Percentiles rank a stretch among this genome's conserved stretches.
phyloP scores from a whole-genome alignment of 805 yeast genomes.

The Yamadazyma ubonensis region DNA sequence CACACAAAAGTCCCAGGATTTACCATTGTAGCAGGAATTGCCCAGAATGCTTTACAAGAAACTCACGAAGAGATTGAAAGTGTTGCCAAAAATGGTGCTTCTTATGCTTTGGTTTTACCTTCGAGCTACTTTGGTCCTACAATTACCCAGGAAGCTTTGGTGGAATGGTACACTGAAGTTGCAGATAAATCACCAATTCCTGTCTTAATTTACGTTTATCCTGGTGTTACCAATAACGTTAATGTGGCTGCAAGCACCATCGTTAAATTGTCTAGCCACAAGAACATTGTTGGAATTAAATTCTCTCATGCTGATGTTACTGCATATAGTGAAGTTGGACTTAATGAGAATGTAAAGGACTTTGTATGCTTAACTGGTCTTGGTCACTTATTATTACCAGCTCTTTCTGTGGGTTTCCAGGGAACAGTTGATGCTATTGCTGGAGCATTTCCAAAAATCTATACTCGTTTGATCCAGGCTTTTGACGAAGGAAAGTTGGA shows the following conservation, averaged over 20 bases:
- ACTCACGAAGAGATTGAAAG: constrained; percentile 40
- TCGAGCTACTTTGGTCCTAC: constrained; percentile 50
- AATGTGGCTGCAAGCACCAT: constrained; percentile 38
- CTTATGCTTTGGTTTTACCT: constrained; percentile 41
- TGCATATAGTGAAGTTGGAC: constrained; percentile 45
- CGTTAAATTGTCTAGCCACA: constrained; percentile 41
- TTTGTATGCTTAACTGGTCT: constrained; percentile 50
- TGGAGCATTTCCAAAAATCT: constrained; percentile 52
- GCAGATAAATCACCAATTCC: constrained; percentile 46
- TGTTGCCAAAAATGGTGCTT: constrained; percentile 38
- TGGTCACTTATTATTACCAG: constrained; percentile 52
- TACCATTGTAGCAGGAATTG: constrained; percentile 50
- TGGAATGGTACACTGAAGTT: constrained; percentile 43
- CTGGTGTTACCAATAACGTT: constrained; percentile 49
- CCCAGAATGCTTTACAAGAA: constrained; percentile 45
- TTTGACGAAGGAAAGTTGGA: constrained; percentile 38
- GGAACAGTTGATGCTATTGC: constrained; percentile 55
- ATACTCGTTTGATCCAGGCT: constrained; percentile 41
- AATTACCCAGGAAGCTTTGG: constrained; percentile 46
- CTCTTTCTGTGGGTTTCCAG: constrained; percentile 44
- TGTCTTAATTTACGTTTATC: constrained; percentile 46
- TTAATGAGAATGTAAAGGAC: constrained; percentile 41
- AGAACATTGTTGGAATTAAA: constrained; percentile 52
- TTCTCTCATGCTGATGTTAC: constrained; percentile 52
- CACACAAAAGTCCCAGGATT: constrained; percentile 39